Evolutionary conservation across 2,329 filamentous ascomycete species (phyloP), one percentile per base, ranked within the genome.

Genomic region (Curvularia eragrostidis): DNA sequence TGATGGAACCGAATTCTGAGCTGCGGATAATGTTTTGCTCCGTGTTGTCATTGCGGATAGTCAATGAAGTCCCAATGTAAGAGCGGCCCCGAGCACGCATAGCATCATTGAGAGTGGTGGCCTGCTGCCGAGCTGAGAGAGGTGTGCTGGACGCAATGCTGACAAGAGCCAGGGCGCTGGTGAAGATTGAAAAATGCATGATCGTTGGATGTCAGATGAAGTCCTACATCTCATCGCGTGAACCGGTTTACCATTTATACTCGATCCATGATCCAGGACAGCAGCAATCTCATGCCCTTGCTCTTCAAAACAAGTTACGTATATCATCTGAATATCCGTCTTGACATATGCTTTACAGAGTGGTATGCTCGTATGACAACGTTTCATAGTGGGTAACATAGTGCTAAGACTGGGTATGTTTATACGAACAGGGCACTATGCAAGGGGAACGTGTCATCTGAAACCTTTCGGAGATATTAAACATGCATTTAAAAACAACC

Each of bases 31-130:
- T 49, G 52, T 65, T 67, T 26, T 63, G 59, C 56, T 71, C 68
- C 0, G 58, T 56, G 61, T 72, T 74, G 63, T 75, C 73, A 51
- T 61, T 66, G 32, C 73, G 70, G 48, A 77, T 69, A 3, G 74
- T 76, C 26, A 77, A 48, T 8, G 74, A 73, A 12, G 74, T 76
- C 38, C 75, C 75, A 24, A 77, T 72, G 58, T 73, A 77, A 3
- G 61, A 61, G n/a, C 73, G 72, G 13, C 72, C 72, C 46, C 62
- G 61, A 9, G 67, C 56, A 7, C 59, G 52, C 10, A 69, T 65
- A 26, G 68, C 68, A 15, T 61, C 63, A 43, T 71, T 61, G 21
- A 71, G 65, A 6, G 57, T 58, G 19, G 54, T 57, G 12, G 64
- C 68, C 57, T 48, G 43, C n/a, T 57, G 54, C 19, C 67, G 64